Evolutionary conservation across 495 filamentous ascomycete species (phyloP).

Genomic region (Parmelia sp.): DNA sequence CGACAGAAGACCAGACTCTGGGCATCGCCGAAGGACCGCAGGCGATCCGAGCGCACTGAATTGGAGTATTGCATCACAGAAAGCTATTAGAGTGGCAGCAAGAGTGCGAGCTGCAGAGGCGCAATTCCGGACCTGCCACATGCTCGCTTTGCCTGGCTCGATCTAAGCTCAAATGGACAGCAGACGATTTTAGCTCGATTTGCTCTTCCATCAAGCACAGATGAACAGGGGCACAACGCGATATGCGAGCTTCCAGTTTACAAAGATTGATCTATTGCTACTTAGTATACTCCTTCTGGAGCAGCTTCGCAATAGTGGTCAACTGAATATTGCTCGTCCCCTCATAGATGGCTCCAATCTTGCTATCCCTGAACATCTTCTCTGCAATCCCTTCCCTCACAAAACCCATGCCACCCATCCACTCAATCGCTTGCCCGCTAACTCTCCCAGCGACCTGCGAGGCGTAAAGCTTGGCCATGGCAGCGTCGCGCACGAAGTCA

Average conservation of each 20-base stretch:
- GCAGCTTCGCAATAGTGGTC: conserved; percentile 85
- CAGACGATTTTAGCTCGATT: background rate
- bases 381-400: conserved; percentile 94
- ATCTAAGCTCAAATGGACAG: background rate
- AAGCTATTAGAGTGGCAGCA: background rate
- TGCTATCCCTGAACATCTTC: conserved; percentile 97
- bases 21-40: background rate
- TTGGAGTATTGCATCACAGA: background rate
- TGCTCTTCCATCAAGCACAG: background rate
- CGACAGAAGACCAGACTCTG: background rate
- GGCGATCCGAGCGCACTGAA: conserved; percentile 11
- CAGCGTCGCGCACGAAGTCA: conserved; percentile 89
- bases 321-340: conserved; percentile 82
- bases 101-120: background rate
- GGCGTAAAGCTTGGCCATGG: conserved; percentile 96
- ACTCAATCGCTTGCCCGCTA: conserved; percentile 81
- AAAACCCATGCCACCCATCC: conserved; percentile 99
- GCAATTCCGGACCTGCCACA: background rate
- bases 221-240: background rate
- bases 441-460: conserved; percentile 90
- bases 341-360: conserved; percentile 98
- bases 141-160: background rate
- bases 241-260: background rate
- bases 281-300: conserved; percentile 82
- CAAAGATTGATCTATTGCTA: conserved; percentile 28